phyloP scores from a whole-genome alignment of 345 rosid species.

The Physaria fendleri region DNA sequence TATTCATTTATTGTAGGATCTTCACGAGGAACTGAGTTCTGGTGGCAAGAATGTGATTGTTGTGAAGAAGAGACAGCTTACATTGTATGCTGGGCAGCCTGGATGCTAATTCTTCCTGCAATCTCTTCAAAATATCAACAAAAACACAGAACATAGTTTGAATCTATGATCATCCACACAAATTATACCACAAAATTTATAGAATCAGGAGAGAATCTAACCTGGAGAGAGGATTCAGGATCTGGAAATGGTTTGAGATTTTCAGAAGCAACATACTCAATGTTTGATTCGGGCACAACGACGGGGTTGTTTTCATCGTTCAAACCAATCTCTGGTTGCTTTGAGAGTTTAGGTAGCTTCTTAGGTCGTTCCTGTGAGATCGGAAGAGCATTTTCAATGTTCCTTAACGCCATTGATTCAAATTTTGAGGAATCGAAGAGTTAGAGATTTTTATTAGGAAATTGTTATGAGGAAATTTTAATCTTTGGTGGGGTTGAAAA shows the following conservation, averaged over 20 bases:
- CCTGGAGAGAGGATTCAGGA: constrained; percentile 48
- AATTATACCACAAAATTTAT: background rate
- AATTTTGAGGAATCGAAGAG: background rate
- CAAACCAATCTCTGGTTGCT: constrained; percentile 28
- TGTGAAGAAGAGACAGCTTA: constrained; percentile 67
- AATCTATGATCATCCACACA: background rate
- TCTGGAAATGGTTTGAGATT: constrained; percentile 45
- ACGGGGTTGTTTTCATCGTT: constrained; percentile 60
- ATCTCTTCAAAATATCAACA: constrained; percentile 28
- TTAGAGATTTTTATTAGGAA: background rate
- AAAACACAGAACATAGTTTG: background rate
- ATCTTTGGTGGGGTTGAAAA: constrained; percentile 5
- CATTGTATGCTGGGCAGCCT: constrained; percentile 78
- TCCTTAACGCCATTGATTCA: constrained; percentile 66
- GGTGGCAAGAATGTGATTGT: constrained; percentile 47
- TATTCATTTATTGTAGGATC: constrained; percentile 43
- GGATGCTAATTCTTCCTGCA: constrained; percentile 61
- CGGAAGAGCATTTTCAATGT: constrained; percentile 78
- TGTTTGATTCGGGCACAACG: constrained; percentile 34
- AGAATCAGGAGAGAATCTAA: constrained; percentile 14
- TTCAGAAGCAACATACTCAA: constrained; percentile 69
- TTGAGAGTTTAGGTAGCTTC: constrained; percentile 51
- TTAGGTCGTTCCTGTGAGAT: constrained; percentile 52
- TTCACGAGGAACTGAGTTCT: constrained; percentile 41
- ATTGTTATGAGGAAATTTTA: background rate